A percentile compares a stretch with the other conserved stretches of the same genome.
Conservation (phyloP, 179 eudicot genomes). For the Beta corolliflora region DNA sequence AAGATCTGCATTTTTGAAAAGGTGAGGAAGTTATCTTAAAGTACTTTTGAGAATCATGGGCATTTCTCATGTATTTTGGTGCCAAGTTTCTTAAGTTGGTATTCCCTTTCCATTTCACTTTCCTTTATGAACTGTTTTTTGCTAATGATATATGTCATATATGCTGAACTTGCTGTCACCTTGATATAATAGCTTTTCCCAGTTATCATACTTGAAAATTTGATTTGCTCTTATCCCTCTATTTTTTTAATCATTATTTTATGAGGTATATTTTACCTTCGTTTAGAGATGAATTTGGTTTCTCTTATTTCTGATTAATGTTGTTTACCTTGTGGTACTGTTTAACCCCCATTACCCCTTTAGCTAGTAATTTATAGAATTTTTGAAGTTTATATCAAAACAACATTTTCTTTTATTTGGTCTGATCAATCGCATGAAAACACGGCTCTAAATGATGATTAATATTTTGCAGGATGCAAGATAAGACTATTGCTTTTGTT, state of each 20-base stretch:
- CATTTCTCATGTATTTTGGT: neutral
- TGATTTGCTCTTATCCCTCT: neutral
- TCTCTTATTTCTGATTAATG: neutral
- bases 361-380: neutral
- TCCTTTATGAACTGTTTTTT: neutral
- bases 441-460: neutral
- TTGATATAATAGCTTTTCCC: neutral
- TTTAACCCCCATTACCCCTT: neutral
- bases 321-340: neutral
- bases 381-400: neutral
- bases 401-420: neutral
- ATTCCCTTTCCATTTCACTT: neutral
- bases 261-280: too few species aligned
- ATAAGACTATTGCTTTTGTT: conserved; percentile 79
- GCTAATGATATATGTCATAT: neutral
- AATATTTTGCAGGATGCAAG: conserved; percentile 64
- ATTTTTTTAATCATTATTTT: neutral
- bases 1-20: conserved; percentile 52
- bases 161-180: neutral
- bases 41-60: neutral
- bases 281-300: neutral
- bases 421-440: neutral
- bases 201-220: neutral
- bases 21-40: conserved; percentile 35
- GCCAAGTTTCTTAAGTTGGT: neutral